These are phyloP conservation scores for Rutstroemia sp. DNA, from an alignment of 2,329 filamentous ascomycete genomes.

Conservation along the genomic window DNA sequence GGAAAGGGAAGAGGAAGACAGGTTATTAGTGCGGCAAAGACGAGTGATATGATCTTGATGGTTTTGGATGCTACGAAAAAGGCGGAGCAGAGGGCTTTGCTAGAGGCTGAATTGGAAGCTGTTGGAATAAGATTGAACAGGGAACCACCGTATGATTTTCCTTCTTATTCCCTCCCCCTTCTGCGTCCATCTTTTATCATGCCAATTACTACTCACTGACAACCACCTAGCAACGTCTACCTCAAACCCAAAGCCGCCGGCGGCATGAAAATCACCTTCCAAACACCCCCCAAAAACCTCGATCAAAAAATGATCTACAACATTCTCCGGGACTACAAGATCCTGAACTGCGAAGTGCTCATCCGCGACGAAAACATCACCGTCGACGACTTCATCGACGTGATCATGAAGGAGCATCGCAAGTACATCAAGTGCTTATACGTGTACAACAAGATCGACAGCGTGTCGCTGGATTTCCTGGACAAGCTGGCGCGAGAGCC, in stretches of 20 bases:
- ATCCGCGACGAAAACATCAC: constrained; percentile 92
- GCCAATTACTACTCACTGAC: not conserved
- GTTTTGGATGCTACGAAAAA: constrained; percentile 93
- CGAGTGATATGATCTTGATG: constrained; percentile 95
- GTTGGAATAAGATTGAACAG: constrained; percentile 92
- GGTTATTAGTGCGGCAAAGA: constrained; percentile 97
- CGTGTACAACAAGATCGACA: constrained; percentile 99
- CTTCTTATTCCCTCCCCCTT: too few relatives aligned
- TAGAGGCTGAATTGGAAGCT: constrained; percentile 89
- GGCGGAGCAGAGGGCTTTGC: constrained; percentile 79
- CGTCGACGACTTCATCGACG: constrained; percentile 97
- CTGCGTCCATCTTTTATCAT: not conserved
- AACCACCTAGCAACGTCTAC: constrained; percentile 75
- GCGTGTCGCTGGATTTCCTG: constrained; percentile 85
- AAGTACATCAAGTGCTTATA: constrained; percentile 95
- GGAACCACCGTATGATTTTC: constrained; percentile 65
- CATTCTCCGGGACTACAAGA: constrained; percentile 97
- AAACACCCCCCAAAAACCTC: constrained; percentile 76
- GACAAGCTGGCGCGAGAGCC: constrained; percentile 88
- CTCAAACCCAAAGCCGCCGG: constrained; percentile 92
- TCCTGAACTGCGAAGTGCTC: constrained; percentile 93
- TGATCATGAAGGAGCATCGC: constrained; percentile 98
- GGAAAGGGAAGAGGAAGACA: constrained; percentile 93
- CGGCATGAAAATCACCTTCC: constrained; percentile 98
- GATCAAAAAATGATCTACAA: constrained; percentile 99